These are phyloP conservation scores for Myxozyma mucilagina DNA, from an alignment of 805 yeast genomes.

Conservation along the genomic window DNA sequence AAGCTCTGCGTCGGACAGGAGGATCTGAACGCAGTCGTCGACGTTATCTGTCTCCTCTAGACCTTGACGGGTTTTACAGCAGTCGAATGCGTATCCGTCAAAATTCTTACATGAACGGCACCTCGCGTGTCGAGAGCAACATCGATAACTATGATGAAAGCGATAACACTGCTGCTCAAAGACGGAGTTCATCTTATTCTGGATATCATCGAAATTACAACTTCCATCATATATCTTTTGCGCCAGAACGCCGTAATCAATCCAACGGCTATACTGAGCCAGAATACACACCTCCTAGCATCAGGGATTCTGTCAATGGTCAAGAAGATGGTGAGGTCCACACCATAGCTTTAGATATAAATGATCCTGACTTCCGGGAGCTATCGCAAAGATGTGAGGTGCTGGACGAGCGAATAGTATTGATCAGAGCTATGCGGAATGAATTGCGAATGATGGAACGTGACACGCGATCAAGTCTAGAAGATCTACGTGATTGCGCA, in stretches of 20 bases:
- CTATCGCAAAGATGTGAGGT: conserved; percentile 12
- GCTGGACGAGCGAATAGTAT: conserved; percentile 21
- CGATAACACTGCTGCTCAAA: too few relatives aligned
- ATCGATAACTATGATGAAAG: background rate
- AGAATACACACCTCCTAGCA: background rate
- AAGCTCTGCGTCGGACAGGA: background rate
- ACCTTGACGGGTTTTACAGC: conserved; percentile 26
- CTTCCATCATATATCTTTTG: background rate
- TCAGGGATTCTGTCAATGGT: too few relatives aligned
- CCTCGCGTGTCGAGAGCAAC: background rate
- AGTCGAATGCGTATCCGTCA: conserved; percentile 20
- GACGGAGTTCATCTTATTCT: background rate
- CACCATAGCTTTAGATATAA: background rate
- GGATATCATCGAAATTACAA: background rate
- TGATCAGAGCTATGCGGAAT: conserved; percentile 18
- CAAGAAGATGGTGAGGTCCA: background rate
- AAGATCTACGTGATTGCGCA: background rate
- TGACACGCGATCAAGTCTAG: conserved; percentile 11
- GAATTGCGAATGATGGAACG: conserved; percentile 19
- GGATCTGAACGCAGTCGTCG: background rate
- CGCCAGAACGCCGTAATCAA: background rate
- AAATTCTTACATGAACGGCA: conserved; percentile 5
- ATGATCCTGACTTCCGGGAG: conserved; percentile 14
- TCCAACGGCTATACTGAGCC: background rate
- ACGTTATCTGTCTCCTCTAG: conserved; percentile 21